These are phyloP conservation scores for Penicillium paneum DNA, from an alignment of 2,329 filamentous ascomycete genomes.

Conservation along the genomic window DNA sequence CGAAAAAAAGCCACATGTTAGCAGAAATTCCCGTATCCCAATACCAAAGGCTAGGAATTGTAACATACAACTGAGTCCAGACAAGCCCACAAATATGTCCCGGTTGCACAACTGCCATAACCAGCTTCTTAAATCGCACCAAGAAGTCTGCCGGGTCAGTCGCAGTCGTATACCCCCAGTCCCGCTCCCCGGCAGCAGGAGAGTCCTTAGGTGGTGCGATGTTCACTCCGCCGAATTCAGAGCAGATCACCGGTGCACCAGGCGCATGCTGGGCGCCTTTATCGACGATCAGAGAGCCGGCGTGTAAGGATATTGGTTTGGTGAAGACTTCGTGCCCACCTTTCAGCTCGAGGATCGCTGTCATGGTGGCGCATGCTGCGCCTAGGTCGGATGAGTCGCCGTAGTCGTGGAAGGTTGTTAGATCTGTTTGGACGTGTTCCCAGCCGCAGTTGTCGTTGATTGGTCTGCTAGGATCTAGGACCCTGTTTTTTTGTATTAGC, in stretches of 20 bases:
- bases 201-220: constrained; percentile 51
- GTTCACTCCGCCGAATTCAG: constrained; percentile 67
- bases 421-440: constrained; percentile 64
- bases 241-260: constrained; percentile 62
- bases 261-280: constrained; percentile 51
- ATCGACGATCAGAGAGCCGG: constrained; percentile 41
- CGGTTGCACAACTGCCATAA: constrained; percentile 56
- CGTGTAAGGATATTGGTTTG: constrained; percentile 33
- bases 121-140: constrained; percentile 56
- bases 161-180: constrained; percentile 69
- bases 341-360: constrained; percentile 53
- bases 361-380: constrained; percentile 53
- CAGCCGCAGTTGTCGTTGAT: constrained; percentile 71
- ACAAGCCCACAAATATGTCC: constrained; percentile 62
- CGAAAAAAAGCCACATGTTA: neutral
- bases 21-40: neutral
- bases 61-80: constrained; percentile 59
- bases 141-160: constrained; percentile 59
- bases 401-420: constrained; percentile 69
- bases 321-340: constrained; percentile 56
- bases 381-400: constrained; percentile 56
- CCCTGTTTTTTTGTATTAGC: constrained; percentile 28
- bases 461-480: constrained; percentile 60
- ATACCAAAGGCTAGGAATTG: neutral
- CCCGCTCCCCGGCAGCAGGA: constrained; percentile 43